phyloP scores from a whole-genome alignment of 1,284 basidiomycete species.

The Pholiota adiposa region DNA sequence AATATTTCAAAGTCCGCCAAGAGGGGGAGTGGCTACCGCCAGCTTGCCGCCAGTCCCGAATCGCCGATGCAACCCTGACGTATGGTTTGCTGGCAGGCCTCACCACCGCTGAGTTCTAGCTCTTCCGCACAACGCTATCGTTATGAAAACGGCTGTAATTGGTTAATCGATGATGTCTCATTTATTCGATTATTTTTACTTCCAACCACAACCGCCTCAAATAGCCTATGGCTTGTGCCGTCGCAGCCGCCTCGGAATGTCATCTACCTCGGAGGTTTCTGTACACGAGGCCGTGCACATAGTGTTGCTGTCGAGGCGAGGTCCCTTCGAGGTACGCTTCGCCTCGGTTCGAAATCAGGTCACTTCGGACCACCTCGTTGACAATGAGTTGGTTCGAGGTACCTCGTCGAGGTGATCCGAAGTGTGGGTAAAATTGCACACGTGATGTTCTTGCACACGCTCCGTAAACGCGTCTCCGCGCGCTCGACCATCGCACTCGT shows the following conservation, averaged over 20 bases:
- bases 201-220: no score
- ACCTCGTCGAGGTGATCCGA: conserved; percentile 1
- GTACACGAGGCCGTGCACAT: conserved; percentile 1
- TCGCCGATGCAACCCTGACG: no score
- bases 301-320: conserved; percentile 7
- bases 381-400: conserved; percentile 5
- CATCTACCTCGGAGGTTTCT: neutral
- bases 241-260: neutral
- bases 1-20: no score
- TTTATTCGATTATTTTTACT: no score
- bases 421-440: neutral
- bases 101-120: no score
- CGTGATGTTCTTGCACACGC: neutral
- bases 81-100: no score
- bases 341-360: conserved; percentile 8
- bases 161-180: no score
- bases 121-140: no score
- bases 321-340: conserved; percentile 6
- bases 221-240: neutral
- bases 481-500: neutral
- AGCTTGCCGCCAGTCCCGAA: no score
- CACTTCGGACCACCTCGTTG: conserved; percentile 10
- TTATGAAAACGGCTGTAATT: no score
- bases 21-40: no score
- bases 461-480: neutral